Evolutionary conservation across 2,329 filamentous ascomycete species (phyloP), one percentile per base, ranked within the genome.

Genomic region (Bisporella sp.): DNA sequence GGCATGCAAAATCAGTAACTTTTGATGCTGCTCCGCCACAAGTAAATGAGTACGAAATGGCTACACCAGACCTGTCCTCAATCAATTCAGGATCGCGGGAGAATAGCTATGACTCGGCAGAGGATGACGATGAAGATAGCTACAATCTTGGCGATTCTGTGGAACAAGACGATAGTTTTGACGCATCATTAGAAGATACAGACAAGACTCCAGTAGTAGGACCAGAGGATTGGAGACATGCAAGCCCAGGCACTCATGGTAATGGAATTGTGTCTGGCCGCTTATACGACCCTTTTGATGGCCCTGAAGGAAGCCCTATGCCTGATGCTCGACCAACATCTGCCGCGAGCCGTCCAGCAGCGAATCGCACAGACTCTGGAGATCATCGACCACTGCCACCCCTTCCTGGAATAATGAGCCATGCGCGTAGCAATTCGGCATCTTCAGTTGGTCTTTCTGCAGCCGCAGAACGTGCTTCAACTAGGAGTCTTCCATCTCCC

Each of bases 201-300:
- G 89, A 95, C 63, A 97, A 97, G 74, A 97, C 93, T 1, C 93
- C 93, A 0, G 93, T 99, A 8, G 92, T 99, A n/a, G 81, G 95
- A 28, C 93, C 93, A 1, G 93, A 97, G 62, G 90, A 96, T 66
- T 99, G 93, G 93, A 83, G 87, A 56, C 87, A 91, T 71, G 71
- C 88, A 71, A 66, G 82, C 75, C 60, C 81, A 6, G 59, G 68
- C 48, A 60, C 64, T 42, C 58, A 64, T 29, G 51, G 50, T 39
- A 54, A 58, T 48, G 59, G 58, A 41, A 48, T 57, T 13, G 55
- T 58, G 47, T 57, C 54, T 5, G 62, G 57, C 35, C 50, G 48
- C 41, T 59, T 62, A 31, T 83, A 87, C 37, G 81, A 89, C 59
- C 80, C 82, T 1, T 93, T 87, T 60, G 82, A 75, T 29, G 74